These are phyloP conservation scores for Alloteropsis semialata DNA, from an alignment of 176 grass and related monocot genomes.

Conservation along the genomic window DNA sequence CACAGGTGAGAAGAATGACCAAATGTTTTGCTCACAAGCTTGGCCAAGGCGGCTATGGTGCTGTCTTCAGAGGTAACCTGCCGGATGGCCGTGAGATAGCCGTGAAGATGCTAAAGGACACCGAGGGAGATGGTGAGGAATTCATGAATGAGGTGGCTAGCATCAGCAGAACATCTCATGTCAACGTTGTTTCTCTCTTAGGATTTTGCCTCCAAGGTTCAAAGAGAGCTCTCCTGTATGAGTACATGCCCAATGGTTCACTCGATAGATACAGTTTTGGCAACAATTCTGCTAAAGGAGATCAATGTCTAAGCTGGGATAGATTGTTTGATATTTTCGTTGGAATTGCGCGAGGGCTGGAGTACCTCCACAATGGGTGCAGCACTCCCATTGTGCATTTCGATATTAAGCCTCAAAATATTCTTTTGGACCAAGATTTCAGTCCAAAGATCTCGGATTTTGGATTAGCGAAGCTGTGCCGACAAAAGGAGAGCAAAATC, in stretches of 20 bases:
- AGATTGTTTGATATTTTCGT: slow-evolving; percentile 25
- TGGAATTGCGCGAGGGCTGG: slow-evolving; percentile 29
- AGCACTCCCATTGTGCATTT: slow-evolving; percentile 35
- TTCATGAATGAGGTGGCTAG: slow-evolving; percentile 39
- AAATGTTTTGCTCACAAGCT: slow-evolving; percentile 27
- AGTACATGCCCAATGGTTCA: slow-evolving; percentile 9
- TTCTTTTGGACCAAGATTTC: slow-evolving; percentile 14
- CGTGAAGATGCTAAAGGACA: slow-evolving; percentile 5
- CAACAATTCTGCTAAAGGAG: neutral
- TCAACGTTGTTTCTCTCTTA: slow-evolving; percentile 32
- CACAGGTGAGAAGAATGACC: slow-evolving; percentile 32
- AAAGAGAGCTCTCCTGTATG: neutral
- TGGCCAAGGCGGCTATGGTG: slow-evolving; percentile 28
- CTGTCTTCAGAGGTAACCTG: slow-evolving; percentile 19
- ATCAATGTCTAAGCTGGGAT: neutral
- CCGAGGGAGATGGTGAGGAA: neutral
- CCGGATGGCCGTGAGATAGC: slow-evolving; percentile 28
- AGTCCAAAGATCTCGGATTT: slow-evolving; percentile 26
- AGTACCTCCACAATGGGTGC: slow-evolving; percentile 39
- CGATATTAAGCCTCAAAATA: slow-evolving; percentile 19
- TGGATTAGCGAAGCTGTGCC: neutral
- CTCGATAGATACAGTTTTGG: slow-evolving; percentile 19
- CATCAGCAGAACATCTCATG: slow-evolving; percentile 35
- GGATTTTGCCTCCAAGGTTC: slow-evolving; percentile 30
- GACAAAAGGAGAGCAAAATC: slow-evolving; percentile 21